Evolutionary conservation across 106 monocot species (phyloP).

Genomic region (Narthecium ossifragum): DNA sequence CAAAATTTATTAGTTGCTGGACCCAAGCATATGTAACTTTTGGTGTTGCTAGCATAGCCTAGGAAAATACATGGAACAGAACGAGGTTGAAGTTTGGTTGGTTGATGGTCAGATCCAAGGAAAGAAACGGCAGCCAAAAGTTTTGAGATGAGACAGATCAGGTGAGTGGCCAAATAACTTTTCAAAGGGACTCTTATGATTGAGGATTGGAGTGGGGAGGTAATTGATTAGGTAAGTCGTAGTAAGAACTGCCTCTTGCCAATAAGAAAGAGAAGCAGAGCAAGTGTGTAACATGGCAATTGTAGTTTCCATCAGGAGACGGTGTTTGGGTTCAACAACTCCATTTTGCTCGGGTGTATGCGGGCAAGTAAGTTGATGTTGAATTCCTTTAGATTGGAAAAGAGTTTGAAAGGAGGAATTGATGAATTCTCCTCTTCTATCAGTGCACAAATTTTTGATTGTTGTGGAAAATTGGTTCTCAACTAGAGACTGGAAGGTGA

Average conservation of each 20-base stretch:
- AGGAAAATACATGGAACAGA: no score
- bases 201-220: no score
- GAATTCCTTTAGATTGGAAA: background rate
- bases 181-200: no score
- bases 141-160: background rate
- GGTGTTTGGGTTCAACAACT: background rate
- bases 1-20: no score
- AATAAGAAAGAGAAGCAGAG: background rate
- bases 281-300: background rate
- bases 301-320: background rate
- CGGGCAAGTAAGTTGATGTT: background rate
- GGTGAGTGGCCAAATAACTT: background rate
- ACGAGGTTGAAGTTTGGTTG: no score
- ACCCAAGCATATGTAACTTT: no score
- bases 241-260: background rate
- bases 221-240: background rate
- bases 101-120: background rate
- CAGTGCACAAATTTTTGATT: background rate
- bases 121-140: background rate
- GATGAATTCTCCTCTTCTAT: slow-evolving; percentile 1
- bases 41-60: no score
- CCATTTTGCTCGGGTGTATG: slow-evolving; percentile 13
- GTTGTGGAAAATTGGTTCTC: no score
- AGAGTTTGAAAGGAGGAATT: background rate
- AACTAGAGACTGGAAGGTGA: background rate